Percentiles rank a stretch among this genome's conserved stretches.
Conservation (phyloP, 306 rosid genomes). For the Albizia julibrissin region DNA sequence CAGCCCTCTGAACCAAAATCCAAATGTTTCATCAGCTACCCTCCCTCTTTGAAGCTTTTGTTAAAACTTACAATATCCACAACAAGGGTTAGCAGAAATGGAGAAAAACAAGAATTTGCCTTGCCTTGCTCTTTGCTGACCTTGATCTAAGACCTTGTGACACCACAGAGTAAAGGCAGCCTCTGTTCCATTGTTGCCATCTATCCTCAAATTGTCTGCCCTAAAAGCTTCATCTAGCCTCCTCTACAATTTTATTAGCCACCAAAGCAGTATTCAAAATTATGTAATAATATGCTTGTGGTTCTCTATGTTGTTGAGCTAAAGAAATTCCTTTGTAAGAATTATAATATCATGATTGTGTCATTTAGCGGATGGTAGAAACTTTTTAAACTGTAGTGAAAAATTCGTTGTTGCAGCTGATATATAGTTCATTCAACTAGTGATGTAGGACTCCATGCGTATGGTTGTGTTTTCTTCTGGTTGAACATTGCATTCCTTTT, state of each 20-base stretch:
- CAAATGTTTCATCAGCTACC: background rate
- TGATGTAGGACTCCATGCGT: background rate
- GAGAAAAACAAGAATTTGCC: background rate
- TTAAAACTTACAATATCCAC: background rate
- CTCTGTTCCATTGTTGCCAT: background rate
- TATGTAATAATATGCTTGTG: background rate
- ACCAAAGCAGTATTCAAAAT: background rate
- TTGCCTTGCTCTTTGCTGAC: background rate
- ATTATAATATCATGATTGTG: background rate
- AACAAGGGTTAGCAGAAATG: background rate
- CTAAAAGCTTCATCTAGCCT: background rate
- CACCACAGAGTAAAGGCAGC: background rate
- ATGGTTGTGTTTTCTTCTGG: background rate
- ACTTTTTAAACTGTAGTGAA: background rate
- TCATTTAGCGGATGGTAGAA: background rate
- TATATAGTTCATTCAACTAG: background rate
- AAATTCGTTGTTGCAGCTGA: background rate
- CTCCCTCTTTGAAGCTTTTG: background rate
- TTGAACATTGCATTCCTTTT: background rate
- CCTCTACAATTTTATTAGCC: background rate
- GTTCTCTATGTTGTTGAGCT: constrained; percentile 6
- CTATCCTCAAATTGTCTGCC: background rate
- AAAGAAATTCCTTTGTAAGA: background rate
- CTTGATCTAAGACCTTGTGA: background rate
- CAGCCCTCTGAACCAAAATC: background rate